Evolutionary conservation across 1,284 basidiomycete species (phyloP).

Genomic region (Xerocomus nothofagi): DNA sequence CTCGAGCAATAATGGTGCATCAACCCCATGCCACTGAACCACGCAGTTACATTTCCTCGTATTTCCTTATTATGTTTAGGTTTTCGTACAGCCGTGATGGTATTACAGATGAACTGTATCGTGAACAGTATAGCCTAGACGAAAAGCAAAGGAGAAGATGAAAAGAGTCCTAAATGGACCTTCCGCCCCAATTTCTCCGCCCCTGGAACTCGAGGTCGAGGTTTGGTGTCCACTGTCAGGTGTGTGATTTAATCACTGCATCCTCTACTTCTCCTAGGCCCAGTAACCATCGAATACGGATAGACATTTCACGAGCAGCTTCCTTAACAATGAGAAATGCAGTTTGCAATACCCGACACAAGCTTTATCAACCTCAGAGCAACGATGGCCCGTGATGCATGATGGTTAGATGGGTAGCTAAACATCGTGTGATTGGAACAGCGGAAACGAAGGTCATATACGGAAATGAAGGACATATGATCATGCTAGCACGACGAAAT

Average conservation of each 20-base stretch:
- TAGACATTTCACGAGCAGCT: not conserved
- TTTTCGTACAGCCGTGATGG: no score
- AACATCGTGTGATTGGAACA: not conserved
- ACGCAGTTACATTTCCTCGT: no score
- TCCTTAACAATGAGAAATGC: not conserved
- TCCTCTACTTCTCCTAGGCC: not conserved
- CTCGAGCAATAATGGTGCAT: not conserved
- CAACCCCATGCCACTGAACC: no score
- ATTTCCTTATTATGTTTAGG: no score
- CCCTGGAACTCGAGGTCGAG: no score
- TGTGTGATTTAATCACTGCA: not conserved
- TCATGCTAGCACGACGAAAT: not conserved
- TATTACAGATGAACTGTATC: no score
- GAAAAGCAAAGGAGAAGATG: not conserved
- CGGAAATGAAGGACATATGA: slow-evolving; percentile 1
- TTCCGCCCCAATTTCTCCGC: not conserved
- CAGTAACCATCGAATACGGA: not conserved
- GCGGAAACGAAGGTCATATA: slow-evolving; percentile 1
- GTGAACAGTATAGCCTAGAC: no score
- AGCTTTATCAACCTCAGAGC: not conserved
- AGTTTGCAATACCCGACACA: not conserved
- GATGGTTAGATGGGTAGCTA: no score
- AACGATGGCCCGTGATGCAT: no score
- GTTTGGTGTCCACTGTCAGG: not conserved
- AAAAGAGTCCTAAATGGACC: no score